Conservation (phyloP, 352 stramenopile genomes). For the Globisporangium nodosum region DNA sequence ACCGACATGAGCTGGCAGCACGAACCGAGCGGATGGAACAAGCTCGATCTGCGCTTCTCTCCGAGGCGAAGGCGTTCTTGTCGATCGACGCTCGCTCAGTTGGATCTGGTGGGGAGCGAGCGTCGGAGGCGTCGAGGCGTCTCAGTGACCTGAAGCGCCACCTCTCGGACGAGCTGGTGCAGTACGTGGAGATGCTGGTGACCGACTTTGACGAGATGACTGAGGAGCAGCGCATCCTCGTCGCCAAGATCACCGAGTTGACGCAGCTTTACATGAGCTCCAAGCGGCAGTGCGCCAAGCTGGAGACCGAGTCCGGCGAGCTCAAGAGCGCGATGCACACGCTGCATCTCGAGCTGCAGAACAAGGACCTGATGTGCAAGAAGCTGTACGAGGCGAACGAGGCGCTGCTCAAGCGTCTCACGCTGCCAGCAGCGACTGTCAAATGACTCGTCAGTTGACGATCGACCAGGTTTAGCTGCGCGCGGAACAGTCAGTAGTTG, state of each 20-base stretch:
- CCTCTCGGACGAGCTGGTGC: slow-evolving; percentile 37
- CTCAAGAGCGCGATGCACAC: slow-evolving; percentile 25
- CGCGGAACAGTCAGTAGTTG: too few relatives aligned
- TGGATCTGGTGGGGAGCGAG: background rate
- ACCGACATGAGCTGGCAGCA: slow-evolving; percentile 34
- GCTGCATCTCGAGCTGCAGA: slow-evolving; percentile 34
- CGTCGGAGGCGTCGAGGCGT: slow-evolving; percentile 11
- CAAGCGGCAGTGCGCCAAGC: slow-evolving; percentile 39
- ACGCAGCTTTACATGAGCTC: slow-evolving; percentile 55
- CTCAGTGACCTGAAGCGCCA: slow-evolving; percentile 38
- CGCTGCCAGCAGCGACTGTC: slow-evolving; percentile 4
- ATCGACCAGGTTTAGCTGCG: background rate
- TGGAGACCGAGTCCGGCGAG: slow-evolving; percentile 32
- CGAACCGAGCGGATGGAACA: slow-evolving; percentile 40
- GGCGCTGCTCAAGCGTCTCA: slow-evolving; percentile 40
- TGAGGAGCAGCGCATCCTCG: slow-evolving; percentile 47
- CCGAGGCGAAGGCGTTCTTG: slow-evolving; percentile 39
- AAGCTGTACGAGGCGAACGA: slow-evolving; percentile 66
- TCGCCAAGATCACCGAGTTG: slow-evolving; percentile 51
- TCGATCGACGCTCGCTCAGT: slow-evolving; percentile 7
- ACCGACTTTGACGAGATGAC: slow-evolving; percentile 51
- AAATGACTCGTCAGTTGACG: background rate
- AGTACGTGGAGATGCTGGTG: slow-evolving; percentile 41
- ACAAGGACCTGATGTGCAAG: slow-evolving; percentile 49
- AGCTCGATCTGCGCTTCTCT: slow-evolving; percentile 31